Percentiles rank a stretch among this genome's conserved stretches.
Evolutionary conservation across 1,284 basidiomycete genomes (phyloP).

Genomic region (Tilletia walkeri): DNA sequence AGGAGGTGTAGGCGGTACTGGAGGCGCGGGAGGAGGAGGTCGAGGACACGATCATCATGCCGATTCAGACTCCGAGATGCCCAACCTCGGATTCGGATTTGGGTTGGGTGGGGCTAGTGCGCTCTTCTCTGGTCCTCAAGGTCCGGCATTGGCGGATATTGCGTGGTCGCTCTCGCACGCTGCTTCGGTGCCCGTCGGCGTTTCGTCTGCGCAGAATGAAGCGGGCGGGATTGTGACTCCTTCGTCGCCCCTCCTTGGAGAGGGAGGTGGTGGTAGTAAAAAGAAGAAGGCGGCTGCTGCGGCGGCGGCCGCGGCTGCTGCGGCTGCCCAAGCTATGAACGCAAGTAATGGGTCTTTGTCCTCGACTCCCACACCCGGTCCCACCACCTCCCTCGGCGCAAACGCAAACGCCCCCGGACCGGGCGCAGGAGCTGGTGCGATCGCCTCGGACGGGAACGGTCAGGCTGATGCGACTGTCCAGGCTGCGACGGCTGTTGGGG

Average conservation of each 20-base stretch:
- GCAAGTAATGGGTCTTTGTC: background rate
- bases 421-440: too few relatives aligned
- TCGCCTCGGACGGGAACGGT: too few relatives aligned
- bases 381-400: too few relatives aligned
- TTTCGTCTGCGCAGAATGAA: too few relatives aligned
- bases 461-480: background rate
- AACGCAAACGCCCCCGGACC: too few relatives aligned
- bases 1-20: background rate
- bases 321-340: constrained; percentile 23
- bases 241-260: too few relatives aligned
- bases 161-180: background rate
- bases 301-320: constrained; percentile 33
- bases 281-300: constrained; percentile 35
- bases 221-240: background rate
- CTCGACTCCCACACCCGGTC: background rate
- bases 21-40: background rate
- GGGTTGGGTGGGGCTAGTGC: background rate
- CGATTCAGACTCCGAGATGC: background rate
- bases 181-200: background rate
- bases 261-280: constrained; percentile 27
- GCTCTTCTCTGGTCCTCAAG: constrained; percentile 10
- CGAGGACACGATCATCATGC: background rate
- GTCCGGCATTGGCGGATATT: background rate
- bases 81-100: constrained; percentile 2
- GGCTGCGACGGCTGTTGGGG: background rate